These are phyloP conservation scores for Trifolium pratense DNA, from an alignment of 306 rosid genomes.

Conservation along the genomic window DNA sequence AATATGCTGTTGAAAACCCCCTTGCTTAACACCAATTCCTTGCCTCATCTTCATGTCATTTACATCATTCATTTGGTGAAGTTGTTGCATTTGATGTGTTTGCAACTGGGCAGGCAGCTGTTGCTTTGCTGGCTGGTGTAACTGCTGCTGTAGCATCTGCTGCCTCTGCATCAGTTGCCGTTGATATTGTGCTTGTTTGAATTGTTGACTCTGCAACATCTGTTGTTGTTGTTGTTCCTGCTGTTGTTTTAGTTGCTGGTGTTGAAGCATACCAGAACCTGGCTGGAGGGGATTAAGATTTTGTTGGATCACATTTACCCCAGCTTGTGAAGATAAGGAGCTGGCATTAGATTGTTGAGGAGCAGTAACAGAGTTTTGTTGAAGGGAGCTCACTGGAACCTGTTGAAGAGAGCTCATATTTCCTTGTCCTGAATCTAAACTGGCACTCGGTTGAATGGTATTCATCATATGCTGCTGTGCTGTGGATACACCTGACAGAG, in stretches of 20 bases:
- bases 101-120: slow-evolving; percentile 73
- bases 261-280: slow-evolving; percentile 71
- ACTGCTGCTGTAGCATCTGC: slow-evolving; percentile 49
- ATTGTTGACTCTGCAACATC: slow-evolving; percentile 63
- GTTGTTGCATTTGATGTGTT: slow-evolving; percentile 74
- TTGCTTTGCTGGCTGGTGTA: slow-evolving; percentile 69
- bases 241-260: slow-evolving; percentile 69
- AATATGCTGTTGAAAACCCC: slow-evolving; percentile 76
- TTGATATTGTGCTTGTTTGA: slow-evolving; percentile 62
- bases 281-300: slow-evolving; percentile 64
- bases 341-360: slow-evolving; percentile 69
- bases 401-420: slow-evolving; percentile 82
- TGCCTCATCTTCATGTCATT: slow-evolving; percentile 79
- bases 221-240: slow-evolving; percentile 74
- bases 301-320: slow-evolving; percentile 66
- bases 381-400: slow-evolving; percentile 50
- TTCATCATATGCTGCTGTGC: slow-evolving; percentile 64
- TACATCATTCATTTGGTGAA: slow-evolving; percentile 79
- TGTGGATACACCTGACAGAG: slow-evolving; percentile 66
- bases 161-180: slow-evolving; percentile 59
- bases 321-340: slow-evolving; percentile 72
- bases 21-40: slow-evolving; percentile 66
- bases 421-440: slow-evolving; percentile 73
- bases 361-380: slow-evolving; percentile 73
- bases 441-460: slow-evolving; percentile 67